Evolutionary conservation across 768 basidiomycete genomes (phyloP).

Genomic region (Chiua virens): DNA sequence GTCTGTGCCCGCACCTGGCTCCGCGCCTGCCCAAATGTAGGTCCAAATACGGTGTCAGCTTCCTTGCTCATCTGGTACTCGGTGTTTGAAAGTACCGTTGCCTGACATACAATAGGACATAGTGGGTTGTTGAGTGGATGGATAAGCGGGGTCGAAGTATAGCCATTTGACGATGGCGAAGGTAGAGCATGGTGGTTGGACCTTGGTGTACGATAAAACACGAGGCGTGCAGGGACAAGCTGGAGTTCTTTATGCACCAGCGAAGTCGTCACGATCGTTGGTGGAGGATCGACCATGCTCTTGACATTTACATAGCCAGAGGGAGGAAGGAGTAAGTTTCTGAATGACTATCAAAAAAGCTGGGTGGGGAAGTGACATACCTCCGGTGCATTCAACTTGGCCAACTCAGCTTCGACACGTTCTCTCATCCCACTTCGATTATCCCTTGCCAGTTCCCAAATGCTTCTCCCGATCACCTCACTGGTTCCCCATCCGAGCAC

Average conservation of each 20-base stretch:
- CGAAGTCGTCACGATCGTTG: slow-evolving; percentile 24
- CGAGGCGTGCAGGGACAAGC: slow-evolving; percentile 30
- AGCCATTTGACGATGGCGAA: background rate
- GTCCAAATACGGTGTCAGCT: background rate
- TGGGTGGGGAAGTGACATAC: slow-evolving; percentile 10
- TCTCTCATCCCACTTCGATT: slow-evolving; percentile 15
- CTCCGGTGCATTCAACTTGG: slow-evolving; percentile 16
- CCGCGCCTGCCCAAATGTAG: background rate
- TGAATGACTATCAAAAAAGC: background rate
- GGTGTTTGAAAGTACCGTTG: slow-evolving; percentile 17
- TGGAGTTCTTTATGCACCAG: slow-evolving; percentile 42
- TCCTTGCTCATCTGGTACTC: background rate
- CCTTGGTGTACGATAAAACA: slow-evolving; percentile 38
- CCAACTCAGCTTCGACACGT: slow-evolving; percentile 28
- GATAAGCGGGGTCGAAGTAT: slow-evolving; percentile 4
- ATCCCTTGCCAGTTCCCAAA: slow-evolving; percentile 40
- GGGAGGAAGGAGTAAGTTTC: background rate
- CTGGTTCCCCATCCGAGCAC: slow-evolving; percentile 63
- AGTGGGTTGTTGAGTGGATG: slow-evolving; percentile 18
- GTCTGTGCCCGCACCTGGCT: background rate
- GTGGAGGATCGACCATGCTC: slow-evolving; percentile 14
- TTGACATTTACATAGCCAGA: background rate
- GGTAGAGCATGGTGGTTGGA: background rate
- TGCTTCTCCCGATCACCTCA: slow-evolving; percentile 51
- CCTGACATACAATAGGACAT: slow-evolving; percentile 33